Percentiles rank a stretch among this genome's conserved stretches.
phyloP scores from a whole-genome alignment of 768 basidiomycete genomes.

The Hortiboletus flavorubellus region DNA sequence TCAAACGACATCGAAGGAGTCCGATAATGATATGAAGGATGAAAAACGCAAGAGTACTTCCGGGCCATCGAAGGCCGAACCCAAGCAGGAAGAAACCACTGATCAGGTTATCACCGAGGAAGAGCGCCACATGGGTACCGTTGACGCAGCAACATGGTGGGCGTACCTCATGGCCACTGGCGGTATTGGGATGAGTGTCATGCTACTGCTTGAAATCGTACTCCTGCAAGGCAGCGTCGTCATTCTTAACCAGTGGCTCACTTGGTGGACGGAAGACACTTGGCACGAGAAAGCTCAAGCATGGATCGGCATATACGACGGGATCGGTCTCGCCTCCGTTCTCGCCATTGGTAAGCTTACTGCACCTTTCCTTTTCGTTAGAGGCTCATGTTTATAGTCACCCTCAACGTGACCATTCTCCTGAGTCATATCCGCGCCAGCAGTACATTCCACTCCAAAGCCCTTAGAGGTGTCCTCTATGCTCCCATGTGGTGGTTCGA shows the following conservation, averaged over 20 bases:
- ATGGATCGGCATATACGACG: constrained; percentile 31
- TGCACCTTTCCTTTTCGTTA: background rate
- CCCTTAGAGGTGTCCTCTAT: constrained; percentile 21
- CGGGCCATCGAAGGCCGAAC: constrained; percentile 4
- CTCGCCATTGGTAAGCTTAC: constrained; percentile 17
- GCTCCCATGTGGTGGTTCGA: constrained; percentile 32
- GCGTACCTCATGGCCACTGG: constrained; percentile 31
- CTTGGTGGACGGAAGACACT: constrained; percentile 29
- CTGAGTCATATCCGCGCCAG: constrained; percentile 28
- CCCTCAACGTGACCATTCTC: constrained; percentile 25
- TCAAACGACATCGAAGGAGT: constrained; percentile 5
- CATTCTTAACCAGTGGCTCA: constrained; percentile 29
- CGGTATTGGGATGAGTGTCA: constrained; percentile 17
- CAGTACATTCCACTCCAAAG: constrained; percentile 24
- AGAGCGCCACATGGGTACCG: constrained; percentile 25
- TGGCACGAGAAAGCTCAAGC: constrained; percentile 22
- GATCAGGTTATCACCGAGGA: constrained; percentile 23
- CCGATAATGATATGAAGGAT: constrained; percentile 7
- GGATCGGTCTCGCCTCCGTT: constrained; percentile 22
- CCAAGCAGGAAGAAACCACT: constrained; percentile 9
- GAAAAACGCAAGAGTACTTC: constrained; percentile 22
- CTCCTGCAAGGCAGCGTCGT: constrained; percentile 25
- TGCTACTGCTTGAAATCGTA: constrained; percentile 18
- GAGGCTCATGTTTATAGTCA: constrained; percentile 14
- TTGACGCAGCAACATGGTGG: constrained; percentile 28